Evolutionary conservation across 2,329 filamentous ascomycete species (phyloP), one percentile per base, ranked within the genome.

Genomic region (Fusarium sp.): DNA sequence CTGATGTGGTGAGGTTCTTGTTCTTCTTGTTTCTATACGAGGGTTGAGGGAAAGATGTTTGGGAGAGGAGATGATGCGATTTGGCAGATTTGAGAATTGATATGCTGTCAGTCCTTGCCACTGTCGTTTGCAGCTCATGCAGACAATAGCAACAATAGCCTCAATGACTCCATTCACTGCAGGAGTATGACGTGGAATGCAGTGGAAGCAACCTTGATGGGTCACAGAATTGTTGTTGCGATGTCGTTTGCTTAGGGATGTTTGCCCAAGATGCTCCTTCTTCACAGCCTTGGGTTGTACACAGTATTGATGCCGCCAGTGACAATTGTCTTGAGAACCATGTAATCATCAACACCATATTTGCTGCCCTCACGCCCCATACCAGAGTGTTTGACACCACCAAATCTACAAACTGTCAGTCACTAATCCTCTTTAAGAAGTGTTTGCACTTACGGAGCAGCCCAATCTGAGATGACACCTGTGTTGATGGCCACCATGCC

Each of bases 401-500:
- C 90, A 68, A 91, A 92, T 9, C 77, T 79, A 47, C 14, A 2
- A 45, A 39, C 6, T 14, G 12, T 77, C 57, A 75, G 75, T 44
- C 32, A 1, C 41, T 34, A 14, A n/a, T 26, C 13, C 28, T 24
- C 5, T 4, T 8, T 3, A 32, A n/a, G 13, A 8, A 22, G 2
- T 13, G 24, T 22, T 39, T 42, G 28, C 24, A 74, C 76, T 77
- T 66, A 79, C 75, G 79, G 77, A 14, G 76, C 74, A 26, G 76
- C 62, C 36, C 73, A 72, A n/a, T 78, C 76, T 12, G 77, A 72
- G 18, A 80, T 74, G 12, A 83, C 72, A 84, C 89, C 87, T 63
- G 87, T 89, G 75, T 91, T 91, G 82, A 91, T 83, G 20, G 90
- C 91, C 77, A 93, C 90, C 91, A 92, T 93, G 8, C 90, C 91